Conservation (phyloP, 2,329 filamentous ascomycete species). For the Hypoxylon sp. region DNA sequence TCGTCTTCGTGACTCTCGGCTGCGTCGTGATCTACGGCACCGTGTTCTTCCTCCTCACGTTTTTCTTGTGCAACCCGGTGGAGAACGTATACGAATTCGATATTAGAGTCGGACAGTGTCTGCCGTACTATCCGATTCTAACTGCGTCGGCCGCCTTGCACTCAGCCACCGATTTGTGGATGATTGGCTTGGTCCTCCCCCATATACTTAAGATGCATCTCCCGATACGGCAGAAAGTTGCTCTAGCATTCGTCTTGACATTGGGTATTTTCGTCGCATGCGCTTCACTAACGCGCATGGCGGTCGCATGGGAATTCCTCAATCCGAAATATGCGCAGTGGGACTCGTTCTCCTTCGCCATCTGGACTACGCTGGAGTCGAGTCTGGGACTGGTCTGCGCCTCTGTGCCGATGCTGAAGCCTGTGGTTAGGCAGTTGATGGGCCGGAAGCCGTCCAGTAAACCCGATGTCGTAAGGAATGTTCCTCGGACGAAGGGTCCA, state of each 20-base stretch:
- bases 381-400: slow-evolving; percentile 42
- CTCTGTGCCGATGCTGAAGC: slow-evolving; percentile 43
- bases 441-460: slow-evolving; percentile 39
- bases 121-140: slow-evolving; percentile 40
- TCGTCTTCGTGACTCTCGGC: slow-evolving; percentile 37
- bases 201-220: slow-evolving; percentile 44
- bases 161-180: slow-evolving; percentile 37
- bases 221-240: slow-evolving; percentile 37
- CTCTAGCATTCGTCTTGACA: slow-evolving; percentile 42
- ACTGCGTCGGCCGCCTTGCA: slow-evolving; percentile 43
- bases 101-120: slow-evolving; percentile 37
- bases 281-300: slow-evolving; percentile 43
- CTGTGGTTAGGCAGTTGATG: slow-evolving; percentile 38
- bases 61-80: slow-evolving; percentile 43
- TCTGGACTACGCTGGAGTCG: slow-evolving; percentile 45
- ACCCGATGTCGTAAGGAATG: slow-evolving; percentile 33
- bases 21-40: slow-evolving; percentile 37
- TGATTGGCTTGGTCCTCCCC: slow-evolving; percentile 43
- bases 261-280: slow-evolving; percentile 45
- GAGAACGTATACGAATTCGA: slow-evolving; percentile 36
- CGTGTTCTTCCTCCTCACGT: slow-evolving; percentile 43
- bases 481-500: slow-evolving; percentile 35
- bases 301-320: slow-evolving; percentile 43
- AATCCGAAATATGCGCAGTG: slow-evolving; percentile 44
- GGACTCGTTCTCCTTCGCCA: slow-evolving; percentile 42